Base-by-base conservation (phyloP, 202 grass and related monocot genomes). In the Cymbopogon flexuosus region DNA sequence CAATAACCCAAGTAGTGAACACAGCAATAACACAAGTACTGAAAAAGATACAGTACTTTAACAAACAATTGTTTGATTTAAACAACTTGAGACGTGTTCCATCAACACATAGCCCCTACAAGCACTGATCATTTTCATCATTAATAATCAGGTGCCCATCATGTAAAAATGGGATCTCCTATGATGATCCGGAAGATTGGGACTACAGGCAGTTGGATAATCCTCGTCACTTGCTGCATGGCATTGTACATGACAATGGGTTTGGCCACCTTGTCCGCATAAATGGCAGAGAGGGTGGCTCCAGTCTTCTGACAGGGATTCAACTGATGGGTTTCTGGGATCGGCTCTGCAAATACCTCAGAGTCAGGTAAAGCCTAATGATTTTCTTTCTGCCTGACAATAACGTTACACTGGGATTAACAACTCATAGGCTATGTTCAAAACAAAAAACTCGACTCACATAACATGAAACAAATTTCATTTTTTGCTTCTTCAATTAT, bases 241-340 rank as follows among this genome's bases (percentile, higher is more conserved):
- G 86, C 5, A 41, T 85, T 29, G 86, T 91, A 39, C 91, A 93
- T 83, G 77, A 85, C 39, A 93, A 93, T 63, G 88, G 91, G 6
- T 93, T 91, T 54, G 91, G 88, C 3, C 91, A 94, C 73, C 88
- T 91, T 73, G 62, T 87, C 1, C 71, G 84, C 8, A 68, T 94
- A 37, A 91, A 91, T 21, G 92, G 92, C 10, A 87, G 35, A 27
- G 84, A 91, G 41, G 86, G 84, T 57, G 88, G 88, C 27, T 91
- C 92, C 1, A 65, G 27, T 15, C 56, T 79, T 19, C 41, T 94
- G 51, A 83, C 77, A 1, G 91, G 88, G 21, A 59, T 47, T 58
- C 76, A 94, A 42, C 39, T 94, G 40, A 94, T 94, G 88, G 81
- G 79, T 22, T 94, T 87, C 11, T 94, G 88, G 88, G 88, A 94